Evolutionary conservation across 2,329 filamentous ascomycete species (phyloP), one percentile per base, ranked within the genome.

Genomic region (Diplodia mutila): DNA sequence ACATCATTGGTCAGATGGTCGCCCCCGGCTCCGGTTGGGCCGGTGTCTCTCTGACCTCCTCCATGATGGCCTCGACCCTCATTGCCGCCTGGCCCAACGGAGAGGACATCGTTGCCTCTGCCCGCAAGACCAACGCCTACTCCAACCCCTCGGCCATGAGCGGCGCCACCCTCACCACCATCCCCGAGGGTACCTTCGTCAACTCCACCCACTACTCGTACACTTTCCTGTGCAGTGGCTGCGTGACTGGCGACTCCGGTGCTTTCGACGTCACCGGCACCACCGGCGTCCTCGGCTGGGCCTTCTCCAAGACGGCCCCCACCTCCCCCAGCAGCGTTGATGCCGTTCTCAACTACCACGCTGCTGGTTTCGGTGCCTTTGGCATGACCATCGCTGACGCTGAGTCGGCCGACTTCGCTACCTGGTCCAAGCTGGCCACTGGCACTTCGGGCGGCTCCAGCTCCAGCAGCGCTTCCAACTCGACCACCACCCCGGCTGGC

Each of bases 1-100:
- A 88, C 73, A 82, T 87, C 70, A 85, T 88, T 68, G 84, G 82
- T 8, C 84, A 87, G 72, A 79, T 88, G 53, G 72, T 74, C 71
- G 14, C 65, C 21, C 76, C 76, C 14, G 81, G 85, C 21, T 80
- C 82, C 67, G 83, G 84, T 67, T 88, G 84, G 80, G 83, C 80
- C 46, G 85, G 82, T 70, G 78, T 86, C 52, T 82, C 81, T 21
- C 77, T 86, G 67, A 79, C 80, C 5, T 80, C 82, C 8, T 74
- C 77, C 54, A 87, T 87, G 85, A 73, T 79, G 39, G 78, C 79
- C 54, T 80, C 81, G 51, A 78, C 86, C 12, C 78, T 87, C 9
- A 74, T 86, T n/a, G 80, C 83, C 9, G 83, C 83, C n/a, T 87
- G 84, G 83, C 81, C 84, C 2, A 81, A 84, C 67, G 81, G 80